phyloP scores from a whole-genome alignment of 805 yeast genomes.

The Cyberlindnera subsufficiens region DNA sequence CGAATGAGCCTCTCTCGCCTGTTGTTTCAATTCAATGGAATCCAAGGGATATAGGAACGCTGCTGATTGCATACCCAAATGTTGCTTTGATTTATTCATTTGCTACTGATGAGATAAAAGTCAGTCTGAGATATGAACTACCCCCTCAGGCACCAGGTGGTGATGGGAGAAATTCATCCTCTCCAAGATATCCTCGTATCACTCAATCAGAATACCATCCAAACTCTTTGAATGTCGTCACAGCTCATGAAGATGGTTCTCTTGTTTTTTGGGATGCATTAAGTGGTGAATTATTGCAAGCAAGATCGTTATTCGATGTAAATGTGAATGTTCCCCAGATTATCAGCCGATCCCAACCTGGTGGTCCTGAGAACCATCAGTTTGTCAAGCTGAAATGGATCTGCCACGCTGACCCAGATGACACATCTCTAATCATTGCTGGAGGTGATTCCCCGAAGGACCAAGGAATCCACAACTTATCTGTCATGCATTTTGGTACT shows the following conservation, averaged over 20 bases:
- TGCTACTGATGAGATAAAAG: slow-evolving; percentile 50
- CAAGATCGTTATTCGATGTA: slow-evolving; percentile 64
- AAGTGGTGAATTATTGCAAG: slow-evolving; percentile 66
- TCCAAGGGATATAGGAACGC: slow-evolving; percentile 81
- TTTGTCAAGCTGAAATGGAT: slow-evolving; percentile 67
- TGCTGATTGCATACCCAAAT: slow-evolving; percentile 68
- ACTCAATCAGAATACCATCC: slow-evolving; percentile 79
- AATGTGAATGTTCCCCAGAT: slow-evolving; percentile 50
- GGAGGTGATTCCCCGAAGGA: slow-evolving; percentile 53
- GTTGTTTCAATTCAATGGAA: slow-evolving; percentile 70
- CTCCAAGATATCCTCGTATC: slow-evolving; percentile 35
- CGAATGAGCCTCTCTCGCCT: slow-evolving; percentile 54
- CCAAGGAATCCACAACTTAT: slow-evolving; percentile 39
- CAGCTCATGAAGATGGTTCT: slow-evolving; percentile 78
- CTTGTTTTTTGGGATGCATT: slow-evolving; percentile 90
- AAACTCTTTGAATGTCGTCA: slow-evolving; percentile 77
- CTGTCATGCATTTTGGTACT: slow-evolving; percentile 67
- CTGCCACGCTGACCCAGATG: slow-evolving; percentile 74
- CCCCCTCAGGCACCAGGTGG: slow-evolving; percentile 73
- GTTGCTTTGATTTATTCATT: slow-evolving; percentile 68
- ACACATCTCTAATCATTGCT: slow-evolving; percentile 63
- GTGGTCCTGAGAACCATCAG: slow-evolving; percentile 23
- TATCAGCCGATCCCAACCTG: slow-evolving; percentile 12
- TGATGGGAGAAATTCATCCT: slow-evolving; percentile 30
- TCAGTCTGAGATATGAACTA: slow-evolving; percentile 52